phyloP scores from a whole-genome alignment of 2,329 filamentous ascomycete genomes.

The Cercospora citrullina region DNA sequence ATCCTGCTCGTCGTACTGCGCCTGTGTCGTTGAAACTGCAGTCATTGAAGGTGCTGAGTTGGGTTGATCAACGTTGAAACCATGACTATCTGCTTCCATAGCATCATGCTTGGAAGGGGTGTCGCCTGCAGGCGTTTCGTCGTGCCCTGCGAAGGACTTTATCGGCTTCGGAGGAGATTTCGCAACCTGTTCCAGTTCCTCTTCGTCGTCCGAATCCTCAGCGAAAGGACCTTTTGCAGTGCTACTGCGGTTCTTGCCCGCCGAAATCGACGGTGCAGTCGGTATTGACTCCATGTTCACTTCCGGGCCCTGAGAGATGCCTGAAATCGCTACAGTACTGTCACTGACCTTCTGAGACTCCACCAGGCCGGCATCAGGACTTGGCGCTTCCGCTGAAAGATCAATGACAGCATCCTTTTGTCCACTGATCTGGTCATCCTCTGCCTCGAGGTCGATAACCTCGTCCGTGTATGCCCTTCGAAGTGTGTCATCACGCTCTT shows the following conservation, averaged over 20 bases:
- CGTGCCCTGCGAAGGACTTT: neutral
- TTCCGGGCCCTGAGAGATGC: neutral
- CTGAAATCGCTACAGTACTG: conserved; percentile 41
- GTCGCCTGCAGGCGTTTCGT: neutral
- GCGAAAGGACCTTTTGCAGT: neutral
- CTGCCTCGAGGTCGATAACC: conserved; percentile 50
- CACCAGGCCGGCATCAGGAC: conserved; percentile 18
- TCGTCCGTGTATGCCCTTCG: conserved; percentile 56
- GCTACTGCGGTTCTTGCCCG: neutral
- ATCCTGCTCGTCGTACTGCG: neutral
- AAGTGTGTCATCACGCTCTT: conserved; percentile 51
- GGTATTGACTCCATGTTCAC: neutral
- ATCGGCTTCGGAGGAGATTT: neutral
- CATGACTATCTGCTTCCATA: neutral
- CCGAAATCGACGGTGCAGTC: neutral
- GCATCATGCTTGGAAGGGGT: neutral
- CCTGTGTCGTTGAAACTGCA: neutral
- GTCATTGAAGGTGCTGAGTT: neutral
- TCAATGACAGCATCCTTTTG: conserved; percentile 44
- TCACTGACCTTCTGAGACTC: conserved; percentile 48
- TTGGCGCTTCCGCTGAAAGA: conserved; percentile 32
- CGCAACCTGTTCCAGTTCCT: neutral
- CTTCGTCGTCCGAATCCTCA: conserved; percentile 5
- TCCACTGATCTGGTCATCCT: conserved; percentile 42
- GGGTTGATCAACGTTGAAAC: neutral